Percentiles rank a stretch among this genome's conserved stretches.
These are phyloP conservation scores for Nicotiana knightiana DNA, from an alignment of 257 asterid genomes.

Conservation along the genomic window DNA sequence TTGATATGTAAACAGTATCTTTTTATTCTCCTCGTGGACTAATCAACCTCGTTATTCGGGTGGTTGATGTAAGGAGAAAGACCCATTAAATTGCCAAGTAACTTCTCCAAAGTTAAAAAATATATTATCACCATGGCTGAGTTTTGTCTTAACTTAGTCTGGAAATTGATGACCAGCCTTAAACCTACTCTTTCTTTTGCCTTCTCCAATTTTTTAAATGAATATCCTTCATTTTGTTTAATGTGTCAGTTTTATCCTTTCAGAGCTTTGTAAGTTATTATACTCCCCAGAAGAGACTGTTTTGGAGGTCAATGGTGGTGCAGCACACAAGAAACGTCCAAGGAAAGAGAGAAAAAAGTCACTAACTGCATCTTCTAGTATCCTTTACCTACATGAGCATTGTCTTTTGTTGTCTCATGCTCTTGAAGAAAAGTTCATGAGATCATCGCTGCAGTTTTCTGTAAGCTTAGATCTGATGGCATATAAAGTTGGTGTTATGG, in stretches of 20 bases:
- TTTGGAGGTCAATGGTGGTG: constrained; percentile 42
- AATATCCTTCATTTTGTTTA: neutral
- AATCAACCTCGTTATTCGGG: neutral
- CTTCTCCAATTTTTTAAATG: neutral
- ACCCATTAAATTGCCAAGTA: neutral
- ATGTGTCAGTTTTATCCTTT: constrained; percentile 17
- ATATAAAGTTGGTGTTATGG: neutral
- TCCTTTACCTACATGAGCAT: constrained; percentile 42
- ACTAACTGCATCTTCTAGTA: constrained; percentile 48
- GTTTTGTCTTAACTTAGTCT: neutral
- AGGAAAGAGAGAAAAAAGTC: constrained; percentile 71
- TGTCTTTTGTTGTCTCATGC: neutral
- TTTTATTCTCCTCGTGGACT: neutral
- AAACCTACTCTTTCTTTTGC: neutral
- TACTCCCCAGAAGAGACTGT: constrained; percentile 25
- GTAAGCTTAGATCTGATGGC: neutral
- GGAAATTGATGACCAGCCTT: constrained; percentile 2
- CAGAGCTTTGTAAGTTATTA: constrained; percentile 70
- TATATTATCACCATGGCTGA: neutral
- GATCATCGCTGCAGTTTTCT: neutral
- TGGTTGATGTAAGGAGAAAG: neutral
- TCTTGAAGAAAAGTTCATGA: neutral
- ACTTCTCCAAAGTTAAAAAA: neutral
- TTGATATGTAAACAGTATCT: neutral
- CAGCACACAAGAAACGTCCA: constrained; percentile 55